phyloP scores from a whole-genome alignment of 2,329 filamentous ascomycete genomes.

The Rugonectria rugulosa region DNA sequence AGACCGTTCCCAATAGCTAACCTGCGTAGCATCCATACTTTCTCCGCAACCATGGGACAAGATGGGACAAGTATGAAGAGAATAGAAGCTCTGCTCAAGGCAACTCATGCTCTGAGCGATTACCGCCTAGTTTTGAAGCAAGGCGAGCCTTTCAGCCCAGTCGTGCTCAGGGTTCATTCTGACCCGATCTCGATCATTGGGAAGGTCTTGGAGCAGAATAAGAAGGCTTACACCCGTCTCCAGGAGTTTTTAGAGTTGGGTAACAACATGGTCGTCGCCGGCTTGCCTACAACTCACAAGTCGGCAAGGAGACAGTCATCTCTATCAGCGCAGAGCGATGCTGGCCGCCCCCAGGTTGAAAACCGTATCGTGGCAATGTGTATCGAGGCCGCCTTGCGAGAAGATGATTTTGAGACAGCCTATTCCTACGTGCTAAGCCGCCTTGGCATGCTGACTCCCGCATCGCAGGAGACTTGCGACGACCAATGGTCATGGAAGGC shows the following conservation, averaged over 20 bases:
- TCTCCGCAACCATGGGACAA: conserved; percentile 63
- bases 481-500: conserved; percentile 82
- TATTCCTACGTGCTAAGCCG: conserved; percentile 84
- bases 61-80: conserved; percentile 60
- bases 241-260: conserved; percentile 77
- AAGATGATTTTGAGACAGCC: conserved; percentile 85
- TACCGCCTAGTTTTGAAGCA: conserved; percentile 82
- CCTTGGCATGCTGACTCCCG: conserved; percentile 51
- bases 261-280: conserved; percentile 69
- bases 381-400: conserved; percentile 76
- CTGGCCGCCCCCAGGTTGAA: conserved; percentile 56
- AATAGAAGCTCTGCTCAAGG: conserved; percentile 70
- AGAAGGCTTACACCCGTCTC: conserved; percentile 75
- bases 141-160: conserved; percentile 80
- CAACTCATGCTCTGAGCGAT: conserved; percentile 77
- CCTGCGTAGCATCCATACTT: conserved; percentile 64
- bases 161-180: conserved; percentile 77
- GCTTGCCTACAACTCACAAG: conserved; percentile 46
- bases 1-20: conserved; percentile 27
- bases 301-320: conserved; percentile 9
- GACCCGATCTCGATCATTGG: conserved; percentile 78
- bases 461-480: conserved; percentile 27
- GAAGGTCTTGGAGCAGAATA: conserved; percentile 79
- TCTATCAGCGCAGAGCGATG: conserved; percentile 37
- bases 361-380: conserved; percentile 81